Conservation (phyloP, 148 eudicot species). For the Fagopyrum tataricum region DNA sequence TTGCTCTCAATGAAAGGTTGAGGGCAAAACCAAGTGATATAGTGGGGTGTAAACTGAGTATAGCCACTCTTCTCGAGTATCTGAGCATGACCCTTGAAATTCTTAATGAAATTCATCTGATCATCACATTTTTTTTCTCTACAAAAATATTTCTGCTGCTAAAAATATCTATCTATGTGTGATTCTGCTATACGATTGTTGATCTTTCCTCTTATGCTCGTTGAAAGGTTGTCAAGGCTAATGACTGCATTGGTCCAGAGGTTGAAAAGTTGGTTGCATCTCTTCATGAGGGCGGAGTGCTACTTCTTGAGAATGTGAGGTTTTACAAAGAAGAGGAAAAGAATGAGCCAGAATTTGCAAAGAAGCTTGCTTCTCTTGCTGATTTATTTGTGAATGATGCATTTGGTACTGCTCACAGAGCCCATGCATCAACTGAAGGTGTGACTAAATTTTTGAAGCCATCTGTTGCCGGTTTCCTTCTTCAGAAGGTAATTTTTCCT, state of each 20-base stretch:
- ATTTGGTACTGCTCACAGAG: conserved; percentile 95
- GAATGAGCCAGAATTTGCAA: conserved; percentile 91
- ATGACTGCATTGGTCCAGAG: conserved; percentile 86
- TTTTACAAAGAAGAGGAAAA: conserved; percentile 91
- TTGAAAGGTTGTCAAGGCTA: conserved; percentile 75
- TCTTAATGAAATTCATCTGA: conserved; percentile 71
- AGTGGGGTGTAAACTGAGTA: conserved; percentile 75
- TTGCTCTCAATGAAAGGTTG: conserved; percentile 42
- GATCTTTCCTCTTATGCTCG: background rate
- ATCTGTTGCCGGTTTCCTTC: conserved; percentile 86
- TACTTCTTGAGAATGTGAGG: conserved; percentile 85
- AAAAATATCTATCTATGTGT: background rate
- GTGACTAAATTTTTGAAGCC: conserved; percentile 89
- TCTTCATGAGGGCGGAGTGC: conserved; percentile 81
- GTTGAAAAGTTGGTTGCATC: conserved; percentile 81
- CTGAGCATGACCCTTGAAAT: conserved; percentile 94
- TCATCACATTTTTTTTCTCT: conserved; percentile 74
- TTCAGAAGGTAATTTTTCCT: conserved; percentile 66
- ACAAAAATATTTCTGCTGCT: background rate
- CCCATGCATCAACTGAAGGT: conserved; percentile 96
- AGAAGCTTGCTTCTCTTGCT: conserved; percentile 92
- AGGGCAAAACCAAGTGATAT: conserved; percentile 97
- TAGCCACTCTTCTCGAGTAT: conserved; percentile 83
- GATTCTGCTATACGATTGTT: conserved; percentile 4
- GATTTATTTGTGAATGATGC: conserved; percentile 91